Base-by-base conservation (phyloP, 345 rosid species). In the Corchorus capsularis region DNA sequence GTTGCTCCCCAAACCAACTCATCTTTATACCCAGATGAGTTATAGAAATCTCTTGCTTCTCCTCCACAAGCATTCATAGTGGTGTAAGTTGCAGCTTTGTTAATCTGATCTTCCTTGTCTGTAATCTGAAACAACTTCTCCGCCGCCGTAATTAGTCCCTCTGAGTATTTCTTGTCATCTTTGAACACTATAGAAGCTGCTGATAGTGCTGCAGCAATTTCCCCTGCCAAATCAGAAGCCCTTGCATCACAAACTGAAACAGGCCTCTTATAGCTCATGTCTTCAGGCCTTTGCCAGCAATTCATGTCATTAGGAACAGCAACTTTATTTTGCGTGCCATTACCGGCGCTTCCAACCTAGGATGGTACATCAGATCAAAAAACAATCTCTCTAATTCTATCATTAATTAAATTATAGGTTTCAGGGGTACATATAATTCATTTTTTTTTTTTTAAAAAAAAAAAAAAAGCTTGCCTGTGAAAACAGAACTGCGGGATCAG, bases 231-330 rank as follows among this genome's bases (percentile, higher is more conserved):
- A 76, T 87, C 94, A 8, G 89, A 77, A 63, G 90, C 91, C 27
- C 76, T 47, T 53, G 50, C 53, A 52, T 78, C 77, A 52, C 94
- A 89, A 59, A 52, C 41, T 8, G 85, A 87, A 53, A 86, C 86
- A 0, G 83, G 86, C 63, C 94, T 82, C 55, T n/a, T 32, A 71
- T 85, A 83, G 69, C 54, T 81, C 88, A 87, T 89, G 77, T 89
- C 90, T 73, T 91, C 94, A 8, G 94, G 92, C 71, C 89, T 89
- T 76, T 85, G 87, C 94, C 92, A 91, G 80, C 92, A 90, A 69
- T 45, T 88, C 35, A 79, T 68, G 61, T 89, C 89, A 46, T 77
- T 82, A 34, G 79, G 63, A 3, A 57, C 79, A 34, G 79, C 60
- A 3, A 57, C 79, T n/a, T 1, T 6, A 69, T 52, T 69, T 52